phyloP scores from a whole-genome alignment of 352 stramenopile genomes.

The Halophytophthora batemanensis region DNA sequence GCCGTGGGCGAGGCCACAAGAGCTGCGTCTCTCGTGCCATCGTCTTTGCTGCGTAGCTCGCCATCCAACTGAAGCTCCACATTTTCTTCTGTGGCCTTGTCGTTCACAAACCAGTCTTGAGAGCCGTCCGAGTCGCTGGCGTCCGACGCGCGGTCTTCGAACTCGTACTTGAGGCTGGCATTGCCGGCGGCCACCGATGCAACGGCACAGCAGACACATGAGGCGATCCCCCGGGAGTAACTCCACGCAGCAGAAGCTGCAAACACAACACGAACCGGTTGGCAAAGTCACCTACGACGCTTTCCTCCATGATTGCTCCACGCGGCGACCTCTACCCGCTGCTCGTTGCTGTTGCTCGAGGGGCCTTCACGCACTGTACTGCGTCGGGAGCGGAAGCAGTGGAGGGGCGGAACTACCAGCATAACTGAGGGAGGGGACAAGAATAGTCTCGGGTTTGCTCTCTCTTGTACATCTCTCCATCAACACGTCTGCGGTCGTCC shows the following conservation, averaged over 20 bases:
- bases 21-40: slow-evolving; percentile 10
- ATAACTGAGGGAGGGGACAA: too few species aligned
- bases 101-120: slow-evolving; percentile 84
- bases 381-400: not conserved
- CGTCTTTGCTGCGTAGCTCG: slow-evolving; percentile 13
- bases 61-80: slow-evolving; percentile 27
- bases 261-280: slow-evolving; percentile 30
- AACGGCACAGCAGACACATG: not conserved
- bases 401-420: too few species aligned
- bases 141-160: slow-evolving; percentile 56
- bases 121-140: slow-evolving; percentile 52
- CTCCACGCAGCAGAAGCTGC: not conserved
- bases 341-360: too few species aligned
- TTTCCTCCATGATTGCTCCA: slow-evolving; percentile 41
- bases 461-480: not conserved
- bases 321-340: too few species aligned
- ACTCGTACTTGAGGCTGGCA: slow-evolving; percentile 54
- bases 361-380: too few species aligned
- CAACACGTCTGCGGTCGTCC: too few species aligned
- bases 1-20: not conserved
- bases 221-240: not conserved
- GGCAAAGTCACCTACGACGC: slow-evolving; percentile 57
- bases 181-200: slow-evolving; percentile 1
- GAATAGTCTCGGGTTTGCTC: not conserved
- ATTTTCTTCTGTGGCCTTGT: slow-evolving; percentile 34